Base-by-base conservation (phyloP, 352 stramenopile species). In the Phytophthora aleatoria region DNA sequence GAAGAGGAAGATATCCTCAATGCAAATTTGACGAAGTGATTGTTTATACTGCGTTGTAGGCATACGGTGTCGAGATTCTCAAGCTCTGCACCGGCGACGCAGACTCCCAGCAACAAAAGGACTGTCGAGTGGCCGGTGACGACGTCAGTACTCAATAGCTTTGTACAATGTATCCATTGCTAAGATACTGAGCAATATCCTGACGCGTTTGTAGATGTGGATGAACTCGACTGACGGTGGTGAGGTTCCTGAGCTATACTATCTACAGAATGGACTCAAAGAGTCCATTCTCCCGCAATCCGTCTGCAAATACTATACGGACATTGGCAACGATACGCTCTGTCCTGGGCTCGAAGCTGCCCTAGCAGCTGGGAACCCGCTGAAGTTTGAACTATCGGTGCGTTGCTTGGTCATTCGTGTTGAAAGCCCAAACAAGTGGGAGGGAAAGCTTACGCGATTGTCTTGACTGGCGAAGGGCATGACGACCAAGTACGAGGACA, bases 401-500 rank as follows among this genome's bases (percentile, higher is more conserved):
- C n/a, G 50, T 50, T 58, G 26, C 5, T 60, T 42, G n/a, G 38
- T 3, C 9, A 24, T 36, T 38, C 36, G 3, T 36, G 31, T 13
- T 36, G 8, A 36, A 36, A 36, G 2, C 9, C 11, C 9, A 11
- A 36, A 5, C 12, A 41, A 15, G 35, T n/a, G 35, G 9, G 28
- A n/a, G 35, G 20, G 12, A 41, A 41, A 41, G 11, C 39, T 45
- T 45, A 45, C n/a, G 9, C 6, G 7, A 36, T 45, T 45, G 4
- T 28, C 20, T 41, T 52, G 28, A 2, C 5, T 60, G 48, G 47
- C 20, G 9, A 39, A 92, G 82, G 81, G 58, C 39, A 91, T 93
- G 81, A 76, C 85, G 3, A 91, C 85, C 27, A 90, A 87, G 66
- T 94, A 92, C 57, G 83, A 94, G 1, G 83, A 94, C 49, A 88